Base-by-base conservation (phyloP, 176 grass and related monocot species). In the Juncus effusus region DNA sequence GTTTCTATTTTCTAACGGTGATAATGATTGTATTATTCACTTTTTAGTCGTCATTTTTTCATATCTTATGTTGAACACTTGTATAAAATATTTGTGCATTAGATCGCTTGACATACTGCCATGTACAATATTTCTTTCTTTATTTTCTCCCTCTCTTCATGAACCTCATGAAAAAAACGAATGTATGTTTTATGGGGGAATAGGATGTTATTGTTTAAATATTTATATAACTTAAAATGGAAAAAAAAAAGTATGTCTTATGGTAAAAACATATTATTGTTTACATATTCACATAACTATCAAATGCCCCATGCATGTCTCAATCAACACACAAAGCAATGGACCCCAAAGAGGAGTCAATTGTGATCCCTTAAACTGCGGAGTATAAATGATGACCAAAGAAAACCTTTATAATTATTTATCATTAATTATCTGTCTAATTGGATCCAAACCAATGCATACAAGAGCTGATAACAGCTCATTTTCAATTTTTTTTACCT, bases 311-410 rank as follows among this genome's bases (percentile, higher is more conserved):
- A 47, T 47, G 44, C 44, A 47, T 58, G 39, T 72, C 54, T 51
- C 54, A 72, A 72, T 72, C 68, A 47, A 47, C 9, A 47, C 9
- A 47, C 9, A 47, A 6, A 28, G 19, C 19, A 28, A 47, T 7
- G 54, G 68, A 6, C 55, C 54, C 52, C 68, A 58, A 28, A 7
- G 54, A 72, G 54, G 15, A 45, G 68, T 72, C 68, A 72, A 72
- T 72, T 58, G 13, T 13, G 52, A 15, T 28, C 9, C 68, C 68
- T 56, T 72, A 72, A 72, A 72, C 5, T 72, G 40, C 68, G 68
- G 68, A 72, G 55, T 56, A 57, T 38, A 59, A 9, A 72, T 35
- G 4, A 3, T 47, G 68, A 72, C 54, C 68, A 59, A 72, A 59
- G 16, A 11, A 42, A 67, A 72, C 14, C 55, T 36, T 28, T 38